Evolutionary conservation across 2,329 filamentous ascomycete species (phyloP).

Genomic region (Apiospora phragmitis): DNA sequence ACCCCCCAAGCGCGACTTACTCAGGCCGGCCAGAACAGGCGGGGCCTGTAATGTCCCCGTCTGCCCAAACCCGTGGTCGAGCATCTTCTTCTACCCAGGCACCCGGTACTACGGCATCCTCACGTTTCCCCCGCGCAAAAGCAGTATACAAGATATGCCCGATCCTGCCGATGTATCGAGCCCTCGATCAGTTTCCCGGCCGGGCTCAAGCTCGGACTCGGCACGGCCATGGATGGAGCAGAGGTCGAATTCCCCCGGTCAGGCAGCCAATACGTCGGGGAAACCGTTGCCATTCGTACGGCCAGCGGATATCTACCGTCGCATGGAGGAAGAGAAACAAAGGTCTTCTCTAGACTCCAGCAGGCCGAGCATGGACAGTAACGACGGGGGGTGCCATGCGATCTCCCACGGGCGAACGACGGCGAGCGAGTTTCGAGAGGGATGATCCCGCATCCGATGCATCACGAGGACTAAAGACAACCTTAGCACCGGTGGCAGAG

Average conservation of each 20-base stretch:
- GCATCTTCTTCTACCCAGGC: not conserved
- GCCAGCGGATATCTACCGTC: conserved; percentile 76
- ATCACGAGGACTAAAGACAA: conserved; percentile 38
- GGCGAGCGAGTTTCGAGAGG: conserved; percentile 28
- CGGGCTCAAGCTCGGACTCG: conserved; percentile 27
- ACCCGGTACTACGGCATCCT: not conserved
- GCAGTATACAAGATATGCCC: conserved; percentile 51
- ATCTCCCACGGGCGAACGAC: conserved; percentile 24
- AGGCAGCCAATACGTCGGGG: conserved; percentile 31
- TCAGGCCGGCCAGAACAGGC: not conserved
- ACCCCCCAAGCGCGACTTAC: not conserved
- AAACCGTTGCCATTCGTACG: conserved; percentile 64
- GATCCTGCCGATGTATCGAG: conserved; percentile 20
- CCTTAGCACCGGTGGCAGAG: conserved; percentile 55
- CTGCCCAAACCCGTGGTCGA: not conserved
- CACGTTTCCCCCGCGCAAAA: conserved; percentile 61
- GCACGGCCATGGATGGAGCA: conserved; percentile 34
- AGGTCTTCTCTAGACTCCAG: conserved; percentile 57
- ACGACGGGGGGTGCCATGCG: conserved; percentile 27
- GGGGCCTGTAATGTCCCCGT: not conserved
- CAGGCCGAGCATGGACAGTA: conserved; percentile 56
- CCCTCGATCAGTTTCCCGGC: conserved; percentile 28
- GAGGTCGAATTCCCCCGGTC: conserved; percentile 41
- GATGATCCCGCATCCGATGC: conserved; percentile 36
- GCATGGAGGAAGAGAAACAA: conserved; percentile 65